Evolutionary conservation across 2,329 filamentous ascomycete genomes (phyloP).

Genomic region (Sporothrix brasiliensis): DNA sequence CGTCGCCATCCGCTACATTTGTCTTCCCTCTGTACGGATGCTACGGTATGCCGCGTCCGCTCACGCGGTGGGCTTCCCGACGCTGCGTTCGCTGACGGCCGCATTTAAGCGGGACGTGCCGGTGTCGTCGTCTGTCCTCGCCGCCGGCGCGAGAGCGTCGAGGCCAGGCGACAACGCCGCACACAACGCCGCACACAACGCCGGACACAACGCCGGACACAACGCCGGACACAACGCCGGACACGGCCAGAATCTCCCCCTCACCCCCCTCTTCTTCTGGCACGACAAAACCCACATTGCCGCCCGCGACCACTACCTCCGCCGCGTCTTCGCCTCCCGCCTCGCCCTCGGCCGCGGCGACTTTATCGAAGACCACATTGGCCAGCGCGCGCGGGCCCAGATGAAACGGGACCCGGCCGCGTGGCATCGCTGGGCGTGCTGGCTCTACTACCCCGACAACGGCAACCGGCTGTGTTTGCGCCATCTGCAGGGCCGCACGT

Average conservation of each 20-base stretch:
- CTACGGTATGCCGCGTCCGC: constrained; percentile 54
- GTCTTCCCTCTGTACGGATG: constrained; percentile 56
- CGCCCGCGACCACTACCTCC: constrained; percentile 53
- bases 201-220: no score
- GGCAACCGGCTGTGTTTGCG: constrained; percentile 51
- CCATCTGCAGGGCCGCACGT: constrained; percentile 57
- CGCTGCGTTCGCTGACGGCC: constrained; percentile 48
- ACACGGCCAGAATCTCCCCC: constrained; percentile 43
- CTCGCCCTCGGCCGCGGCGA: constrained; percentile 55
- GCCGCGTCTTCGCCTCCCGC: constrained; percentile 53
- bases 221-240: neutral
- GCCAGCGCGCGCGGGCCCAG: constrained; percentile 57
- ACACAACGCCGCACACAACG: no score
- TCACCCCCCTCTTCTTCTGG: constrained; percentile 63
- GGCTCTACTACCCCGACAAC: constrained; percentile 57
- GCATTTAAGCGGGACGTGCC: constrained; percentile 49
- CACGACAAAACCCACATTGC: constrained; percentile 61
- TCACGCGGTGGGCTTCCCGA: constrained; percentile 50
- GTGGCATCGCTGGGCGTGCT: constrained; percentile 58
- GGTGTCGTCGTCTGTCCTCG: constrained; percentile 20
- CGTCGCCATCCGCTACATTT: constrained; percentile 56
- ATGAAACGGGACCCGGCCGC: constrained; percentile 57
- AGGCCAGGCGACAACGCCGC: neutral
- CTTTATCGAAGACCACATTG: constrained; percentile 61
- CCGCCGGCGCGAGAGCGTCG: neutral